Evolutionary conservation across 306 rosid species (phyloP).

Genomic region (Malus orientalis): DNA sequence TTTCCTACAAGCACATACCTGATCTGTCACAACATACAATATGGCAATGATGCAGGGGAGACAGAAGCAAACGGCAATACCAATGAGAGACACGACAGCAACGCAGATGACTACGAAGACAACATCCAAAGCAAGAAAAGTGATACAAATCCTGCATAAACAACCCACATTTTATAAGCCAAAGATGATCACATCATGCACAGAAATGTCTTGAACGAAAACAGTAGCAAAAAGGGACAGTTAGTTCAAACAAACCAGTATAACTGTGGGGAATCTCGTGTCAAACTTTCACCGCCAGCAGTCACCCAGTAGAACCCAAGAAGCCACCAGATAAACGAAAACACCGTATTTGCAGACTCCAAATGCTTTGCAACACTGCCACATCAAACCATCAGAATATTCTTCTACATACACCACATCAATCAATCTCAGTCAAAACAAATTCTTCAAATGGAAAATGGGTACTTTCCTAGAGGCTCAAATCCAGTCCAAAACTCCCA

Average conservation of each 20-base stretch:
- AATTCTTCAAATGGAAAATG: not conserved
- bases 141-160: conserved; percentile 72
- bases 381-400: conserved; percentile 5
- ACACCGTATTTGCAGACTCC: conserved; percentile 78
- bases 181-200: conserved; percentile 1
- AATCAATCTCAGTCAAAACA: not conserved
- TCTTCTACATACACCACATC: not conserved
- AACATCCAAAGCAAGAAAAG: conserved; percentile 79
- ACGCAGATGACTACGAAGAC: conserved; percentile 71
- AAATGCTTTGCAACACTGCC: conserved; percentile 57
- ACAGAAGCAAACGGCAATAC: conserved; percentile 94
- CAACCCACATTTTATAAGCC: conserved; percentile 6
- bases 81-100: conserved; percentile 77
- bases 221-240: not conserved
- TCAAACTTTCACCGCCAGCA: conserved; percentile 72
- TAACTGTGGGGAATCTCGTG: conserved; percentile 58
- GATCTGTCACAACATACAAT: conserved; percentile 59
- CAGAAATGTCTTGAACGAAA: not conserved
- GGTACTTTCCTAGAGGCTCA: not conserved
- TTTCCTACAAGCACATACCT: conserved; percentile 33
- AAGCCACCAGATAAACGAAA: conserved; percentile 88
- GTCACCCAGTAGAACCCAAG: conserved; percentile 95
- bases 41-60: conserved; percentile 90
- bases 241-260: conserved; percentile 65
- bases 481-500: not conserved